Conservation (phyloP, 2,329 filamentous ascomycete genomes). For the Phyllosticta capitalensis region DNA sequence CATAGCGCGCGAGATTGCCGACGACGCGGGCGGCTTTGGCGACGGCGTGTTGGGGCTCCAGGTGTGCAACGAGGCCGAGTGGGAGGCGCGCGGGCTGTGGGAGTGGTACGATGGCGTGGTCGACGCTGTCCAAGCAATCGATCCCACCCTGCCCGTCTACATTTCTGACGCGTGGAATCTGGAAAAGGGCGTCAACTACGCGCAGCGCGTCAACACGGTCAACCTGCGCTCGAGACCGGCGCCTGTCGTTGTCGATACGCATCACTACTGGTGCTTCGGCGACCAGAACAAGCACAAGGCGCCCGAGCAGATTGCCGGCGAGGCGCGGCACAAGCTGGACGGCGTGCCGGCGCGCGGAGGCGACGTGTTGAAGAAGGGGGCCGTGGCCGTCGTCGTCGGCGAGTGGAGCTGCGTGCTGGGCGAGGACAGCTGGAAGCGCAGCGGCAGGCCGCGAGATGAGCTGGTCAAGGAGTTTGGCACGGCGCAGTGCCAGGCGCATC, state of each 20-base stretch:
- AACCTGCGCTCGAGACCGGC: constrained; percentile 19
- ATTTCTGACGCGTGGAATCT: constrained; percentile 52
- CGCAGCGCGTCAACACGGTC: constrained; percentile 30
- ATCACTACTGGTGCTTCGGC: constrained; percentile 51
- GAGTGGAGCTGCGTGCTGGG: constrained; percentile 51
- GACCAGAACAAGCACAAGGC: constrained; percentile 42
- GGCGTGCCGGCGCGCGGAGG: constrained; percentile 40
- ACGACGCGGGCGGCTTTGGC: constrained; percentile 32
- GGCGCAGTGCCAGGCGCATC: constrained; percentile 40
- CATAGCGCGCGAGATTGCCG: constrained; percentile 39
- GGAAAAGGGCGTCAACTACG: constrained; percentile 36
- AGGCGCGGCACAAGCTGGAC: constrained; percentile 34
- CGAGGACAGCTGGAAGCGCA: constrained; percentile 36
- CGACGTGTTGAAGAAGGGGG: constrained; percentile 40
- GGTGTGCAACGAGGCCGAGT: constrained; percentile 47
- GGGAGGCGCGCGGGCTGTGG: constrained; percentile 43
- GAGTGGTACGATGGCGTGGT: constrained; percentile 48
- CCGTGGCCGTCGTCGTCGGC: constrained; percentile 44
- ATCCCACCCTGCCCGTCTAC: constrained; percentile 44
- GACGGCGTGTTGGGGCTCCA: constrained; percentile 46
- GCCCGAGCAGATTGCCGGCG: constrained; percentile 43
- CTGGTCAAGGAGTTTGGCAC: constrained; percentile 39
- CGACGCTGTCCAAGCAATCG: constrained; percentile 36
- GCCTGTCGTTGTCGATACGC: constrained; percentile 49
- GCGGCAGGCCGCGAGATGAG: constrained; percentile 20